Conservation (phyloP, 2,329 filamentous ascomycete species). For the Atkinsonella texensis region DNA sequence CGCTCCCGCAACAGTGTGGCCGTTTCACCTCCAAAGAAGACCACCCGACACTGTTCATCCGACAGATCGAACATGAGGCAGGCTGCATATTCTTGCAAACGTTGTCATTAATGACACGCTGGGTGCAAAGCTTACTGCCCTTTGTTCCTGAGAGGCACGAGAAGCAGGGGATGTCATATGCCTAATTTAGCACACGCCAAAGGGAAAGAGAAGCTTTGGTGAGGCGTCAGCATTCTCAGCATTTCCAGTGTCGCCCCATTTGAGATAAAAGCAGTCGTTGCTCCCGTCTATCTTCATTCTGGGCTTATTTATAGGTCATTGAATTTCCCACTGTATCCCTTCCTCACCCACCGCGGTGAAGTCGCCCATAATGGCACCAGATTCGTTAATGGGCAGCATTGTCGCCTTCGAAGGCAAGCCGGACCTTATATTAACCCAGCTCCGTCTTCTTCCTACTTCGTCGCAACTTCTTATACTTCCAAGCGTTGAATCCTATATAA, state of each 20-base stretch:
- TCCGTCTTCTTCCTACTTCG: conserved; percentile 47
- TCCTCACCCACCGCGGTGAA: neutral
- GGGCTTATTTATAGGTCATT: too few species aligned
- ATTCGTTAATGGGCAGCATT: conserved; percentile 31
- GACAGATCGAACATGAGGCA: neutral
- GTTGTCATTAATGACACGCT: neutral
- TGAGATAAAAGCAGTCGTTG: too few species aligned
- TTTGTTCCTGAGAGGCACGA: neutral
- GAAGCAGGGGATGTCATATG: neutral
- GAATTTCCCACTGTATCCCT: too few species aligned
- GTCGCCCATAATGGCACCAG: conserved; percentile 9
- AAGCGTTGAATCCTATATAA: conserved; percentile 10
- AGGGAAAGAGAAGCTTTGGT: neutral
- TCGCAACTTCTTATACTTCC: conserved; percentile 47
- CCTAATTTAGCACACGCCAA: neutral
- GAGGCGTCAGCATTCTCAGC: neutral
- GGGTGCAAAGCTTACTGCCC: neutral
- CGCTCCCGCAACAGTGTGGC: neutral
- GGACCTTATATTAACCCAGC: conserved; percentile 44
- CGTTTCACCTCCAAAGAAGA: neutral
- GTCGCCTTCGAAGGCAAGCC: conserved; percentile 48
- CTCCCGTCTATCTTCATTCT: too few species aligned
- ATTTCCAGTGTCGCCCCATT: neutral
- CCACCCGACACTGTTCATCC: neutral
- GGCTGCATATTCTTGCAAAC: neutral